Base-by-base conservation (phyloP, 352 stramenopile genomes). In the Phytophthora uliginosa region DNA sequence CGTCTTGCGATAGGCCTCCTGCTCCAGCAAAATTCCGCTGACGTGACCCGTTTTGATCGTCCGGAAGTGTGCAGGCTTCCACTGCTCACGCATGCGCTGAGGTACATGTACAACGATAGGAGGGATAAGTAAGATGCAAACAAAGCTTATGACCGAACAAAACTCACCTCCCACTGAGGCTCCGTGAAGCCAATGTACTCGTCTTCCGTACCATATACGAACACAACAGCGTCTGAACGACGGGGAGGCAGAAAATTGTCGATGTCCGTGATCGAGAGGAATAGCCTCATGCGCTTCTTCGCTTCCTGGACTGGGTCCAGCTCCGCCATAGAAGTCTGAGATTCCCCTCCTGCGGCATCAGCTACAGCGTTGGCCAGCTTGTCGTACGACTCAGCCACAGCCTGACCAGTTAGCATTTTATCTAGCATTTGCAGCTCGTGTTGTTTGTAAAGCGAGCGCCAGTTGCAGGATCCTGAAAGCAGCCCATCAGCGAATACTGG, bases 211-310 rank as follows among this genome's bases (percentile, higher is more conserved):
- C 82, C 88, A 10, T 90, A 83, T 4, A 93, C 85, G 65, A 95
- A 95, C 13, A 93, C 70, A 22, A 93, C 83, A 5, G 88, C 88
- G 63, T 95, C 88, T 5, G 84, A 74, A 18, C 86, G 85, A 34
- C 77, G 75, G 9, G 88, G 88, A 60, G 85, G 69, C 28, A 84
- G 53, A 56, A 95, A 95, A 62, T 95, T 95, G 66, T 94, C 85
- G 57, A 95, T 94, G 56, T 95, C 84, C 4, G 88, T 94, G 67
- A 95, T 90, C 24, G 88, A 93, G 22, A 95, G 76, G 59, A 95
- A 94, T 20, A 84, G 58, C n/a, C 85, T 79, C 77, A 95, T 87
- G 22, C 85, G 84, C 45, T 92, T 92, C 76, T 95, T 95, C 42
- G 83, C 83, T 57, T 95, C 81, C 40, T 89, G 66, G 10, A 92